Evolutionary conservation across 1,284 basidiomycete genomes (phyloP).

Genomic region (Amylostereum chailletii): DNA sequence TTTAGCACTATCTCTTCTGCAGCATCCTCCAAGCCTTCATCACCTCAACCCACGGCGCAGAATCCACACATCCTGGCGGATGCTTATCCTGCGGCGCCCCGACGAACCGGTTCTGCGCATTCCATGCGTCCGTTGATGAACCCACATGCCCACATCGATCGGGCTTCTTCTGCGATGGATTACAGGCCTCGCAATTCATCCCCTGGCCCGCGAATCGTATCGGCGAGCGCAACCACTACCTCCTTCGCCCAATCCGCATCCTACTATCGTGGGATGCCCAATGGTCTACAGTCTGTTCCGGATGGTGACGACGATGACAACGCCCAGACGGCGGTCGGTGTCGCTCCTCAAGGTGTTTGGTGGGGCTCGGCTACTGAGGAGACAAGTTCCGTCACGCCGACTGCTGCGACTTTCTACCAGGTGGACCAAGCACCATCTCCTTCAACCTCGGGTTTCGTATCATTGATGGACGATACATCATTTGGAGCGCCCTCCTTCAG

Average conservation of each 20-base stretch:
- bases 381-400: slow-evolving; percentile 51
- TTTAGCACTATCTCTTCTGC: slow-evolving; percentile 90
- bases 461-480: slow-evolving; percentile 70
- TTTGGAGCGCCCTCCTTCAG: slow-evolving; percentile 28
- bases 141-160: slow-evolving; percentile 45
- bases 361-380: slow-evolving; percentile 51
- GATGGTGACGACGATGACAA: slow-evolving; percentile 24
- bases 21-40: slow-evolving; percentile 61
- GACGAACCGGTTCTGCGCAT: slow-evolving; percentile 59
- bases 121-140: slow-evolving; percentile 36
- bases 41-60: slow-evolving; percentile 53
- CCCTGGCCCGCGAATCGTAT: slow-evolving; percentile 42
- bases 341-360: slow-evolving; percentile 32
- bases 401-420: slow-evolving; percentile 52
- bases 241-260: slow-evolving; percentile 38
- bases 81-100: slow-evolving; percentile 28
- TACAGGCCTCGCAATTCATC: slow-evolving; percentile 44
- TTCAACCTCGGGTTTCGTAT: slow-evolving; percentile 66
- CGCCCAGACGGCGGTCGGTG: slow-evolving; percentile 9
- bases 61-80: slow-evolving; percentile 33
- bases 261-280: slow-evolving; percentile 18
- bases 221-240: slow-evolving; percentile 41
- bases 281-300: slow-evolving; percentile 6
- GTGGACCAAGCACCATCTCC: slow-evolving; percentile 29
- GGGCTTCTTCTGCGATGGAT: slow-evolving; percentile 73